Evolutionary conservation across 305 asterid species (phyloP).

Genomic region (Nicotiana rustica): DNA sequence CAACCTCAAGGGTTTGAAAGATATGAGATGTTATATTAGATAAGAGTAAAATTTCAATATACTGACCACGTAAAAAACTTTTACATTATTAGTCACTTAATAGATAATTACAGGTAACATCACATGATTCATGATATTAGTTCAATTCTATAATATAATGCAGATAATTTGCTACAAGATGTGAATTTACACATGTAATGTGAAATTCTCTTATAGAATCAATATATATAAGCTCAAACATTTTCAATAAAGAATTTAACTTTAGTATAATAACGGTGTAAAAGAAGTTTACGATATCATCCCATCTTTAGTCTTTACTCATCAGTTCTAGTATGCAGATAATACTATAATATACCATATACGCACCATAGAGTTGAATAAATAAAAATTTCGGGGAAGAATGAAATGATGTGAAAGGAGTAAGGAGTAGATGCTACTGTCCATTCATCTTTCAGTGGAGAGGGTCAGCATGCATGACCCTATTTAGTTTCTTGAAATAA

Average conservation of each 20-base stretch:
- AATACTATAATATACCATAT: not conserved
- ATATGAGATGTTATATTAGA: too few species aligned
- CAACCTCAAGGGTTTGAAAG: not conserved
- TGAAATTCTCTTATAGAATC: too few species aligned
- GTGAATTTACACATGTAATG: too few species aligned
- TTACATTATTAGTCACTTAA: too few species aligned
- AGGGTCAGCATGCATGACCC: not conserved
- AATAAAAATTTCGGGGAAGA: not conserved
- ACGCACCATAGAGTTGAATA: not conserved
- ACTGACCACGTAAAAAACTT: too few species aligned
- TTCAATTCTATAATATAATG: too few species aligned
- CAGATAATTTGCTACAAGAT: not conserved
- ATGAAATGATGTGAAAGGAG: constrained; percentile 12
- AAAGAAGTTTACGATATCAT: not conserved
- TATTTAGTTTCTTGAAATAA: constrained; percentile 1
- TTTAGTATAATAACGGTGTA: not conserved
- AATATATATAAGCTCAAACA: too few species aligned
- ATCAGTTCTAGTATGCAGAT: not conserved
- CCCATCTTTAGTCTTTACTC: not conserved
- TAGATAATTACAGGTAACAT: not conserved
- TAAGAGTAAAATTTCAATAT: not conserved
- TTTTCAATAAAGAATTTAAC: too few species aligned
- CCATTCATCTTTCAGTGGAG: not conserved
- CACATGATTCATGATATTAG: not conserved
- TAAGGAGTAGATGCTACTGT: not conserved